These are phyloP conservation scores for Leccinum broughii DNA, from an alignment of 768 basidiomycete genomes.

Conservation along the genomic window DNA sequence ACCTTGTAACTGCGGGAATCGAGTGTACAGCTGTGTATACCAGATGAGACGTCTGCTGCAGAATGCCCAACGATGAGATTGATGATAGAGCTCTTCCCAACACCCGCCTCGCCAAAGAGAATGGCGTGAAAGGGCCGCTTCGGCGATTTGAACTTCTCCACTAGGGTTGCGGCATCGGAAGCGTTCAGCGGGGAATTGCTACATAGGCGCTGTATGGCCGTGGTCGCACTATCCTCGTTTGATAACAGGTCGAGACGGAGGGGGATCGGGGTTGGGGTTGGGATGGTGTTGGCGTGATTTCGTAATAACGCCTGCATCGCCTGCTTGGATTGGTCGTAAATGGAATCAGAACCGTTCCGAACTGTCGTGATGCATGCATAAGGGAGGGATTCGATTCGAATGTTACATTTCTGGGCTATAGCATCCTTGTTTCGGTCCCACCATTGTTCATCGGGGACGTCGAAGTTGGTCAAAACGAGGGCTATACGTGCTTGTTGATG, in stretches of 20 bases:
- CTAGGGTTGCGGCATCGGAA: slow-evolving; percentile 13
- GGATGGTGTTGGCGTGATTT: slow-evolving; percentile 1
- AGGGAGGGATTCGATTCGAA: slow-evolving; percentile 12
- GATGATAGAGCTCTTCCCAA: slow-evolving; percentile 42
- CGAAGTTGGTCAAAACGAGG: slow-evolving; percentile 42
- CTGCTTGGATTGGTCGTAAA: slow-evolving; percentile 17
- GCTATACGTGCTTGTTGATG: slow-evolving; percentile 35
- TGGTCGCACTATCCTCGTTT: neutral
- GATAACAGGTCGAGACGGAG: slow-evolving; percentile 22
- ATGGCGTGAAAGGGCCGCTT: slow-evolving; percentile 31
- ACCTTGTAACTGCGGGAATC: slow-evolving; percentile 24
- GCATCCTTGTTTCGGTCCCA: slow-evolving; percentile 35
- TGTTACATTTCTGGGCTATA: slow-evolving; percentile 19
- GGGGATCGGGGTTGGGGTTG: slow-evolving; percentile 9
- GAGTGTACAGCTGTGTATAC: slow-evolving; percentile 37
- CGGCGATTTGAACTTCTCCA: slow-evolving; percentile 13
- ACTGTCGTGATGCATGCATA: slow-evolving; percentile 24
- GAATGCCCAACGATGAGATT: slow-evolving; percentile 37
- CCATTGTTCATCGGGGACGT: slow-evolving; percentile 36
- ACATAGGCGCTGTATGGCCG: slow-evolving; percentile 11
- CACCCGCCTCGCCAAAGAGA: slow-evolving; percentile 42
- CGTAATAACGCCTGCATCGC: slow-evolving; percentile 12
- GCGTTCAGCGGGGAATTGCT: slow-evolving; percentile 12
- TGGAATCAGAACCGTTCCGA: neutral
- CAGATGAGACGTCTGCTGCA: slow-evolving; percentile 27